A percentile compares a stretch with the other conserved stretches of the same genome.
These are phyloP conservation scores for Metschnikowia baotianmanensis DNA, from an alignment of 805 yeast genomes.

Conservation along the genomic window DNA sequence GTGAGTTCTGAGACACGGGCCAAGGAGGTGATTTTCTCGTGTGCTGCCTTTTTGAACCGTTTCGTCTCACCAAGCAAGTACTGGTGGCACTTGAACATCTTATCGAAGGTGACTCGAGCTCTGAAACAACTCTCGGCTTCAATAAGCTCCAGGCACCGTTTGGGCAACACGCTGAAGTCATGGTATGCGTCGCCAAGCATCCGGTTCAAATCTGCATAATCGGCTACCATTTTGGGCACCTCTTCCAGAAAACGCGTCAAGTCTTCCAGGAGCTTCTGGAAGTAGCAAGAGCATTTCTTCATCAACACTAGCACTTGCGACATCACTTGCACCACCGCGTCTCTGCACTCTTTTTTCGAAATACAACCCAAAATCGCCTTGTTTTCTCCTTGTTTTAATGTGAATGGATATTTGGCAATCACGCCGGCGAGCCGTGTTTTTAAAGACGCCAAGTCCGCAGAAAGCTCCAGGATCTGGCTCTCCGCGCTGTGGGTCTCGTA, in stretches of 20 bases:
- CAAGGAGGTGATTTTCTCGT: conserved; percentile 6
- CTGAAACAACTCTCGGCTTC: conserved; percentile 13
- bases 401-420: conserved; percentile 7
- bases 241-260: conserved; percentile 1
- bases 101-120: conserved; percentile 14
- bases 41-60: conserved; percentile 3
- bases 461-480: conserved; percentile 6
- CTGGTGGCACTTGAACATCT: conserved; percentile 13
- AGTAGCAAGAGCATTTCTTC: conserved; percentile 11
- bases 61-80: conserved; percentile 9
- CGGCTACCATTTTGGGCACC: conserved; percentile 7
- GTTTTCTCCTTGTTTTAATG: conserved; percentile 3
- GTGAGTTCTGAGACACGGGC: conserved; percentile 10
- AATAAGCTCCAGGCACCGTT: conserved; percentile 12
- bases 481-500: conserved; percentile 2
- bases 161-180: conserved; percentile 11
- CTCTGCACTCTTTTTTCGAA: conserved; percentile 5
- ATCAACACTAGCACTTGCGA: conserved; percentile 9
- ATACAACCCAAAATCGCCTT: conserved; percentile 4
- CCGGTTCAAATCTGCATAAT: conserved; percentile 7
- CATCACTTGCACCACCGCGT: conserved; percentile 9
- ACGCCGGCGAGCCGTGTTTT: conserved; percentile 9
- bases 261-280: conserved; percentile 5
- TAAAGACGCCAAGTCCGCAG: conserved; percentile 6
- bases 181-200: conserved; percentile 12